Evolutionary conservation across 495 filamentous ascomycete genomes (phyloP), one percentile per base, ranked within the genome.

Genomic region (Cairneyella variabilis): DNA sequence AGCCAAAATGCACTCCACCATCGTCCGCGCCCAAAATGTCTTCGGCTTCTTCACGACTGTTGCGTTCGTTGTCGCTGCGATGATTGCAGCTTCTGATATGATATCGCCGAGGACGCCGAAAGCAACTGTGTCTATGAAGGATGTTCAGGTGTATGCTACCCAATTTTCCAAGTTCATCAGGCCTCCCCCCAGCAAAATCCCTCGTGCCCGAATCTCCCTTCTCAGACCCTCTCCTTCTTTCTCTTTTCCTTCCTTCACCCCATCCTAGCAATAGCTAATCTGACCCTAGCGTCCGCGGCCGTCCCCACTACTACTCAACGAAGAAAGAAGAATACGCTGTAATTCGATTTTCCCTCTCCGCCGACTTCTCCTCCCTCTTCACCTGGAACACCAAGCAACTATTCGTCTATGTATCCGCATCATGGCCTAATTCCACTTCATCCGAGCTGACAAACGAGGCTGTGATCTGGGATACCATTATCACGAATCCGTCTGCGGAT

Each of bases 381-480:
- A 95, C 87, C 70, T 99, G 95, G 95, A 99, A 99, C 75, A 99
- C 93, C n/a, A 99, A 99, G 71, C 90, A 97, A 70, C 70, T 97
- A 61, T 99, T 97, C 72, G 82, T 95, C 69, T 98, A 93, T 78
- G 82, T 98, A 42, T 88, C 88, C 44, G 91, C 91, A 28, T 82
- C 83, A 21, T 98, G 92, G 78, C 86, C 91, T 45, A 77, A 82
- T 20, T 61, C 68, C 51, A 66, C 67, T 53, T 34, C 51, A 53
- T 54, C 36, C 59, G 50, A 56, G 63, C 39, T 58, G 51, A 74
- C 71, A n/a, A 83, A 84, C 59, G 82, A 90, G 69, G 88, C 89
- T 60, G 81, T 98, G 30, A 89, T 98, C 72, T 98, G 93, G 93
- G 93, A 98, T 69, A 75, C 73, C 26, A 96, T 98, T 71, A 89